Conservation (phyloP, 768 basidiomycete genomes). For the Leccinum subgranulosum region DNA sequence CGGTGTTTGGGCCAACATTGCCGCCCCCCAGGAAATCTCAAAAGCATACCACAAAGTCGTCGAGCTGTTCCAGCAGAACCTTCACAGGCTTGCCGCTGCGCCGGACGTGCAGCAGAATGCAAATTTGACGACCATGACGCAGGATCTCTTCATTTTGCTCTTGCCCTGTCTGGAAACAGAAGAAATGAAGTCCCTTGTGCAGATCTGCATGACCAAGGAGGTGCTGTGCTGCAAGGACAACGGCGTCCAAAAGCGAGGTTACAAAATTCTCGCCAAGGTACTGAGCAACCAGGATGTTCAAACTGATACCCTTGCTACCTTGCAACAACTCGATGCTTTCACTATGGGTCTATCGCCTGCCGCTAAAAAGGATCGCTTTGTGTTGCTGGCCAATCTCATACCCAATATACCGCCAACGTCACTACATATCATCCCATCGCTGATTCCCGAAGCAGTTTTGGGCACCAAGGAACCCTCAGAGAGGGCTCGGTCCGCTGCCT, state of each 20-base stretch:
- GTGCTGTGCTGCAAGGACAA: slow-evolving; percentile 78
- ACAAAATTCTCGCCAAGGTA: slow-evolving; percentile 79
- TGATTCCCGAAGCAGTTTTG: slow-evolving; percentile 92
- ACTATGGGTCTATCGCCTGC: slow-evolving; percentile 68
- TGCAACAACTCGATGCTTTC: slow-evolving; percentile 64
- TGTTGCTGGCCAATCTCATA: slow-evolving; percentile 67
- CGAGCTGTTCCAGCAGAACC: slow-evolving; percentile 63
- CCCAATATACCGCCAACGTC: slow-evolving; percentile 62
- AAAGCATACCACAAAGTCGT: slow-evolving; percentile 80
- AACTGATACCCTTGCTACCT: slow-evolving; percentile 52
- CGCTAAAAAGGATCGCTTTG: slow-evolving; percentile 92
- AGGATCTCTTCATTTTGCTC: slow-evolving; percentile 84
- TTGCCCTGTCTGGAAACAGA: slow-evolving; percentile 65
- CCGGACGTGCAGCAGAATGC: slow-evolving; percentile 34
- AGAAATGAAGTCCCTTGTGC: slow-evolving; percentile 64
- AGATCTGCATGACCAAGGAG: slow-evolving; percentile 60
- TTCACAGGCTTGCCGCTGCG: slow-evolving; percentile 40
- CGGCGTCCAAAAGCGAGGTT: slow-evolving; percentile 92
- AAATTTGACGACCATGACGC: slow-evolving; percentile 57
- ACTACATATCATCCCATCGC: slow-evolving; percentile 79
- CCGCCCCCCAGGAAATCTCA: slow-evolving; percentile 73
- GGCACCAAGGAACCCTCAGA: slow-evolving; percentile 97
- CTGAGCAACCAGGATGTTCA: slow-evolving; percentile 60
- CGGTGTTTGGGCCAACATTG: slow-evolving; percentile 79
- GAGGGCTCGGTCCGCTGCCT: slow-evolving; percentile 84